phyloP scores from a whole-genome alignment of 2,329 filamentous ascomycete species.

The Alternaria dauci region DNA sequence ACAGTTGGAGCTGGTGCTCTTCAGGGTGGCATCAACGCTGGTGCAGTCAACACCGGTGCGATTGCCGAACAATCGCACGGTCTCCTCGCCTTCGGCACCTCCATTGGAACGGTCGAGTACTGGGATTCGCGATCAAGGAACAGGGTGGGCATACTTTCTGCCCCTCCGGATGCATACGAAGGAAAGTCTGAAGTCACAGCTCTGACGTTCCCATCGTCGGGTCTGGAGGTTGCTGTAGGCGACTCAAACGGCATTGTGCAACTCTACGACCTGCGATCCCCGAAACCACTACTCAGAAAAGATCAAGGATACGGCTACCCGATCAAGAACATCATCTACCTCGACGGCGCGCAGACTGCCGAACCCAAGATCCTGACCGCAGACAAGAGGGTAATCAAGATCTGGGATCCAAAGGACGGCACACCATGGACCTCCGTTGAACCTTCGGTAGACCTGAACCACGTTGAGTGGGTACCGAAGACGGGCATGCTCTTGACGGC shows the following conservation, averaged over 20 bases:
- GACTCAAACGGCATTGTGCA: conserved; percentile 88
- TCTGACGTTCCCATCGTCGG: conserved; percentile 83
- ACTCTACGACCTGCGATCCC: conserved; percentile 90
- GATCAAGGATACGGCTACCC: conserved; percentile 96
- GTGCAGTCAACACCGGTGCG: conserved; percentile 85
- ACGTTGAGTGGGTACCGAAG: conserved; percentile 90
- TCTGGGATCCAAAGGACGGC: conserved; percentile 87
- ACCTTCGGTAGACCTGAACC: conserved; percentile 92
- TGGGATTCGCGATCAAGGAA: conserved; percentile 90
- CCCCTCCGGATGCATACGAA: conserved; percentile 51
- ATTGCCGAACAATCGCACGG: conserved; percentile 91
- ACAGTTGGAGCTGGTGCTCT: conserved; percentile 74
- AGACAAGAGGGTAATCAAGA: conserved; percentile 96
- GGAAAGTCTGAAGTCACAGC: conserved; percentile 76
- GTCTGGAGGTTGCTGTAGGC: conserved; percentile 84
- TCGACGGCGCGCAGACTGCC: conserved; percentile 71
- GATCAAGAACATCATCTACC: conserved; percentile 81
- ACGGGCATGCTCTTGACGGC: conserved; percentile 96
- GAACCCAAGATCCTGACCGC: conserved; percentile 84
- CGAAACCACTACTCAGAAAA: conserved; percentile 84
- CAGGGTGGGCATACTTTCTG: conserved; percentile 78
- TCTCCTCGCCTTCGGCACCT: conserved; percentile 90
- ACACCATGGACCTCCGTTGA: conserved; percentile 95
- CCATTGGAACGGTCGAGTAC: conserved; percentile 93
- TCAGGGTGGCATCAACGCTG: conserved; percentile 85